These are phyloP conservation scores for Solanum dulcamara DNA, from an alignment of 257 asterid species.

Conservation along the genomic window DNA sequence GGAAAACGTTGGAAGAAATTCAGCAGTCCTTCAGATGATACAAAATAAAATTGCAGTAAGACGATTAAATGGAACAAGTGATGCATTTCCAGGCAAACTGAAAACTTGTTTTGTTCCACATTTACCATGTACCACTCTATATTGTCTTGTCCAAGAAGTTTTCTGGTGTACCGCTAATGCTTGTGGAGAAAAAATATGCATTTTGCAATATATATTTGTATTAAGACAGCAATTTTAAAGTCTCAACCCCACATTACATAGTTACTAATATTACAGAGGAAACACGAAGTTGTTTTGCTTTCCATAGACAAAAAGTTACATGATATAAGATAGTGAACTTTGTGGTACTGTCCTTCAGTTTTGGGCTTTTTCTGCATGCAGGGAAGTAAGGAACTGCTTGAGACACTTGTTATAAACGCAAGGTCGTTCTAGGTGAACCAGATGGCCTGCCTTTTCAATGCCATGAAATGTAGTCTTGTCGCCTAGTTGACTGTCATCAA, in stretches of 20 bases:
- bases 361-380: conserved; percentile 23
- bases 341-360: neutral
- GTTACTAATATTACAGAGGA: neutral
- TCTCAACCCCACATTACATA: neutral
- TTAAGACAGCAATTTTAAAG: neutral
- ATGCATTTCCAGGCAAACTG: neutral
- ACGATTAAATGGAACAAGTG: neutral
- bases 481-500: conserved; percentile 54
- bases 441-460: conserved; percentile 74
- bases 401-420: conserved; percentile 58
- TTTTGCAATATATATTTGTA: neutral
- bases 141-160: neutral
- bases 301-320: neutral
- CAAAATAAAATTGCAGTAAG: neutral
- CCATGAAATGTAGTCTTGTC: conserved; percentile 36
- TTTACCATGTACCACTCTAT: neutral
- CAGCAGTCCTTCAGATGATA: conserved; percentile 50
- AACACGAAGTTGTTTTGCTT: neutral
- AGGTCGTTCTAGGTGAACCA: conserved; percentile 82
- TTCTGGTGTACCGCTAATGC: neutral
- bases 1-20: conserved; percentile 80
- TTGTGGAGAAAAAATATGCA: neutral
- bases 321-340: neutral
- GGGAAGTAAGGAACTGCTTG: conserved; percentile 53
- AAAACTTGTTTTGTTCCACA: neutral